Percentiles rank a stretch among this genome's conserved stretches.
These are phyloP conservation scores for Xerocomus spinulosus DNA, from an alignment of 768 basidiomycete species.

Conservation along the genomic window DNA sequence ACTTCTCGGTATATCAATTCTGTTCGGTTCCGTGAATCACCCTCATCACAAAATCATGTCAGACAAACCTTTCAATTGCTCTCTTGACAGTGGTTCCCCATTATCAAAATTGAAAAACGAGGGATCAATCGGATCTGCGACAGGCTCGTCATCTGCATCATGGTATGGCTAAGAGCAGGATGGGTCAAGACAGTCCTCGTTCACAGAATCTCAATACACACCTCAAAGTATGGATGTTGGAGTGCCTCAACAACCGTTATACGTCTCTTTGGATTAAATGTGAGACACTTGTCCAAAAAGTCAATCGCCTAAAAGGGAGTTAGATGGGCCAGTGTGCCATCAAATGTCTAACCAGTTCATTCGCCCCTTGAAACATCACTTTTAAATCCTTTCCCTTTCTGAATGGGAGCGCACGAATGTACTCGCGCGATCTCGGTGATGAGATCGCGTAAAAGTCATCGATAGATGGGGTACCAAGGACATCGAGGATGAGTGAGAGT, in stretches of 20 bases:
- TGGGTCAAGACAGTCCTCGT: background rate
- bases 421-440: constrained; percentile 73
- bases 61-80: constrained; percentile 56
- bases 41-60: background rate
- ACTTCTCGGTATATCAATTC: constrained; percentile 52
- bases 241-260: constrained; percentile 87
- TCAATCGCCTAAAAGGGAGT: constrained; percentile 61
- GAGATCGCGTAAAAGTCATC: constrained; percentile 96
- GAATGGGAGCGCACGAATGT: constrained; percentile 85
- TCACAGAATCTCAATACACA: constrained; percentile 26
- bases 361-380: constrained; percentile 70
- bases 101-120: constrained; percentile 83
- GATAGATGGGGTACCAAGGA: constrained; percentile 86
- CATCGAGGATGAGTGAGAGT: constrained; percentile 85
- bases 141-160: constrained; percentile 85
- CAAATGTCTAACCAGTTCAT: constrained; percentile 45
- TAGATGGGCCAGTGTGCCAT: background rate
- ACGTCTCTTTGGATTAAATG: constrained; percentile 81
- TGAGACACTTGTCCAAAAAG: constrained; percentile 74
- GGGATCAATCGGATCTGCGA: constrained; percentile 68
- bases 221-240: constrained; percentile 84
- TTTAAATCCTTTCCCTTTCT: constrained; percentile 71
- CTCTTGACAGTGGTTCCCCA: constrained; percentile 57
- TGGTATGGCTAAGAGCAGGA: constrained; percentile 69
- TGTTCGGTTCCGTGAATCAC: background rate